Percentiles rank a stretch among this genome's conserved stretches.
phyloP scores from a whole-genome alignment of 75 land plant genomes.

The Pseudotsuga menziesii region DNA sequence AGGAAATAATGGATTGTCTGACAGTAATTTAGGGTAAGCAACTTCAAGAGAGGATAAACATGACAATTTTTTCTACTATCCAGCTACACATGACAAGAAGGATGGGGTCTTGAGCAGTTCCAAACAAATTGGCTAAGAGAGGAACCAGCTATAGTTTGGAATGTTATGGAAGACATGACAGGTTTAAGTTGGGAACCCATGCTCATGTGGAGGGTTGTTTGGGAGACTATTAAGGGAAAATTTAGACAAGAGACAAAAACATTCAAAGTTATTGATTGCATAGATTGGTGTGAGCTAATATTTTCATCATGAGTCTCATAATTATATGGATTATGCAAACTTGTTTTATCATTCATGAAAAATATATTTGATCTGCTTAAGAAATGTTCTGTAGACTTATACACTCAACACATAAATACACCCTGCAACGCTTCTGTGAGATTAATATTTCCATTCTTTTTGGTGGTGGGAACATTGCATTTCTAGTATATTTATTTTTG shows the following conservation, averaged over 20 bases:
- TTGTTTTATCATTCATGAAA: neutral
- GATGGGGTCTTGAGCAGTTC: slow-evolving; percentile 58
- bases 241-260: slow-evolving; percentile 29
- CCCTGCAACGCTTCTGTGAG: neutral
- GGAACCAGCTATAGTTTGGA: slow-evolving; percentile 76
- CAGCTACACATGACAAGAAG: slow-evolving; percentile 24
- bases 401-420: neutral
- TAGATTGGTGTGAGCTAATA: slow-evolving; percentile 65
- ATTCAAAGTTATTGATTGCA: slow-evolving; percentile 76
- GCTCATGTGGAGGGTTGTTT: slow-evolving; percentile 85
- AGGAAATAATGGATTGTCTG: neutral
- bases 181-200: slow-evolving; percentile 87
- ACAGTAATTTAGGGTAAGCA: slow-evolving; percentile 35
- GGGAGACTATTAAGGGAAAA: slow-evolving; percentile 39
- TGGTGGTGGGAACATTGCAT: no score
- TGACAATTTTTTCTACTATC: slow-evolving; percentile 74
- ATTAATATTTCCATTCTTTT: no score
- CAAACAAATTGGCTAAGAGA: slow-evolving; percentile 69
- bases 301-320: neutral
- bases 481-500: no score
- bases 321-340: neutral
- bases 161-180: slow-evolving; percentile 51
- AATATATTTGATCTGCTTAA: neutral
- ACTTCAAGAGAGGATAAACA: slow-evolving; percentile 44
- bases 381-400: neutral